Conservation (phyloP, 345 rosid species). For the Linum usitatissimum region DNA sequence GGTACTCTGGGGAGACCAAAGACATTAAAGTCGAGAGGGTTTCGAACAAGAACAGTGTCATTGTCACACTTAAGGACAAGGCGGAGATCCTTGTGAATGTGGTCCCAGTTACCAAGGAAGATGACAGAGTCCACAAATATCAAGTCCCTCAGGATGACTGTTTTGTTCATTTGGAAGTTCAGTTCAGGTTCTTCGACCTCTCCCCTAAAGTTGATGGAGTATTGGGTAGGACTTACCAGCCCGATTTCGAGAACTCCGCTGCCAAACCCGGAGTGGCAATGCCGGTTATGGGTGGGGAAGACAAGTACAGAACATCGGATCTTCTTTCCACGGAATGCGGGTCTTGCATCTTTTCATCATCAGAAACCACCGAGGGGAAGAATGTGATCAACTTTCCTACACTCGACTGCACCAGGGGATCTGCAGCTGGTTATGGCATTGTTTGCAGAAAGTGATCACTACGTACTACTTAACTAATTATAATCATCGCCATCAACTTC, state of each 20-base stretch:
- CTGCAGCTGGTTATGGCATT: slow-evolving; percentile 20
- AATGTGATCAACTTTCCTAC: slow-evolving; percentile 3
- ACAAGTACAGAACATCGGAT: slow-evolving; percentile 4
- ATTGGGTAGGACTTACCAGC: slow-evolving; percentile 13
- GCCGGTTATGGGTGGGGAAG: slow-evolving; percentile 20
- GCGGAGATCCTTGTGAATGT: slow-evolving; percentile 16
- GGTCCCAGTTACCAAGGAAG: slow-evolving; percentile 21
- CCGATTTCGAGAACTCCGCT: slow-evolving; percentile 14
- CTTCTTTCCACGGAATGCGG: slow-evolving; percentile 11
- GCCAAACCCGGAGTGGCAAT: slow-evolving; percentile 16
- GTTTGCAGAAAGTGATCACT: slow-evolving; percentile 20
- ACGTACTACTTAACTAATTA: neutral
- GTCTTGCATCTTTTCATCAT: neutral
- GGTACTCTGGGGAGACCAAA: slow-evolving; percentile 13
- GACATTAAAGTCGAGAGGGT: slow-evolving; percentile 20
- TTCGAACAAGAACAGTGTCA: slow-evolving; percentile 14
- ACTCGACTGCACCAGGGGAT: slow-evolving; percentile 19
- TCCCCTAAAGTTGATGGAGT: slow-evolving; percentile 13
- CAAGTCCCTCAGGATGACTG: slow-evolving; percentile 10
- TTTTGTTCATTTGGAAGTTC: slow-evolving; percentile 15
- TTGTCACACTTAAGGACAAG: slow-evolving; percentile 7
- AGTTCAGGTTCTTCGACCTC: slow-evolving; percentile 17
- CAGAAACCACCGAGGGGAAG: neutral
- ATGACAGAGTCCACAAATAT: slow-evolving; percentile 14
- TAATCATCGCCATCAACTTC: too few species aligned